Percentiles rank a stretch among this genome's conserved stretches.
These are phyloP conservation scores for Paecilomyces sp. DNA, from an alignment of 2,329 filamentous ascomycete genomes.

Conservation along the genomic window DNA sequence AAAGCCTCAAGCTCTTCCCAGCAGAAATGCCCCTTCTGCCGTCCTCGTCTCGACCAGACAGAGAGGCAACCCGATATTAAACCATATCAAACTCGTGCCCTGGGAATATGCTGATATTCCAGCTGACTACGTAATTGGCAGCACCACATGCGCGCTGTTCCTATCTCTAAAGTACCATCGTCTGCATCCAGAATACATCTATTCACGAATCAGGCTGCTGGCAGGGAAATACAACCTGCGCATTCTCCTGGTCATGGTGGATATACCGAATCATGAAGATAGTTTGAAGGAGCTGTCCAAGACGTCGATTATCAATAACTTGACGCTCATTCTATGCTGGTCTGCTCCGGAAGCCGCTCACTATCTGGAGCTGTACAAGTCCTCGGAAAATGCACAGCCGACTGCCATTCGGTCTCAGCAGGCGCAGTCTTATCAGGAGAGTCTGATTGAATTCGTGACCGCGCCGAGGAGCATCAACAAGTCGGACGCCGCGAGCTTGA, in stretches of 20 bases:
- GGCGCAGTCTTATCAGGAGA: slow-evolving; percentile 74
- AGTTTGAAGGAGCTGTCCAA: slow-evolving; percentile 84
- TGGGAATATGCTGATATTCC: slow-evolving; percentile 99
- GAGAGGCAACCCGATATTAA: slow-evolving; percentile 89
- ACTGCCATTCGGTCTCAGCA: slow-evolving; percentile 80
- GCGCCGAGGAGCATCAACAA: slow-evolving; percentile 87
- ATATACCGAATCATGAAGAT: slow-evolving; percentile 92
- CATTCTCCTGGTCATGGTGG: slow-evolving; percentile 82
- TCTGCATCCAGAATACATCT: slow-evolving; percentile 95
- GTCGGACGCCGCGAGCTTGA: slow-evolving; percentile 82
- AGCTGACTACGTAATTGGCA: slow-evolving; percentile 82
- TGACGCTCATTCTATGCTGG: slow-evolving; percentile 91
- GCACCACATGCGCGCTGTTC: slow-evolving; percentile 85
- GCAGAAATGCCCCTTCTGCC: slow-evolving; percentile 59
- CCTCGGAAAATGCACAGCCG: slow-evolving; percentile 78
- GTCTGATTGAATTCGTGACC: slow-evolving; percentile 86
- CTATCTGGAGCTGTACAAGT: slow-evolving; percentile 93
- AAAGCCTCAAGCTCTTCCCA: slow-evolving; percentile 75
- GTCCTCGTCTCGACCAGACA: slow-evolving; percentile 89
- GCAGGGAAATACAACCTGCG: slow-evolving; percentile 82
- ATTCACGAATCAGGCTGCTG: slow-evolving; percentile 78
- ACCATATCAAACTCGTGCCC: slow-evolving; percentile 69
- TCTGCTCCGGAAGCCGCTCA: slow-evolving; percentile 86
- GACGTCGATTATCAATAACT: slow-evolving; percentile 83
- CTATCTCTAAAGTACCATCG: slow-evolving; percentile 95